Evolutionary conservation across 208 protist genomes (phyloP), one percentile per base, ranked within the genome.

Genomic region (Acanthamoeba divionensis): DNA sequence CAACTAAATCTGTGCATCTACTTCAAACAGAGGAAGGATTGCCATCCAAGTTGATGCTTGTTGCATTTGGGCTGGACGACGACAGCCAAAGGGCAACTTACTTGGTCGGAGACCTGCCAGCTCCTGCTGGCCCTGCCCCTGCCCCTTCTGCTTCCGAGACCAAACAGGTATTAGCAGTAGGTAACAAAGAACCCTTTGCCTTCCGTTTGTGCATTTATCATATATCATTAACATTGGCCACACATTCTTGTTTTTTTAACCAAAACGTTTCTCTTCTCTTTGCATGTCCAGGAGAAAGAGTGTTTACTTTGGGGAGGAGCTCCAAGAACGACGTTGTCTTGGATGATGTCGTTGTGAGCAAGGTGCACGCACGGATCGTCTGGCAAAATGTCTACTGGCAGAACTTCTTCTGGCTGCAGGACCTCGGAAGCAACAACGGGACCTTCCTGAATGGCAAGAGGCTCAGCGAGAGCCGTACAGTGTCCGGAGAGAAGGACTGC

Each of bases 381-480:
- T 77, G 67, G 67, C 67, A 77, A 47, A 77, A 77, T 29, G 18
- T 77, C 36, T 77, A 77, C 41, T 77, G 67, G 67, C 67, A 77
- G 10, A 45, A 77, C 67, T 77, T 50, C 33, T 77, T 52, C 41
- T 77, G 67, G 67, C 67, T 77, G 29, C 67, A 77, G 67, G n/a
- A 77, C 31, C 24, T 77, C 44, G 67, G 67, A 18, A 77, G 67
- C 67, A 77, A 77, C 31, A 77, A n/a, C n/a, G n/a, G n/a, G n/a
- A n/a, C n/a, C n/a, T n/a, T n/a, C n/a, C n/a, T n/a, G n/a, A n/a
- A n/a, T 47, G 67, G 67, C 33, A 77, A 77, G 31, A 38, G 67
- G 9, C 33, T 77, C 8, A 77, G 67, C 41, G 67, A 77, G 33
- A 77, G 67, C 67, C 67, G 67, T 18, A 47, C 54, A 26, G 5